Evolutionary conservation across 495 filamentous ascomycete genomes (phyloP), one percentile per base, ranked within the genome.

Genomic region (Aspergillus ostianus): DNA sequence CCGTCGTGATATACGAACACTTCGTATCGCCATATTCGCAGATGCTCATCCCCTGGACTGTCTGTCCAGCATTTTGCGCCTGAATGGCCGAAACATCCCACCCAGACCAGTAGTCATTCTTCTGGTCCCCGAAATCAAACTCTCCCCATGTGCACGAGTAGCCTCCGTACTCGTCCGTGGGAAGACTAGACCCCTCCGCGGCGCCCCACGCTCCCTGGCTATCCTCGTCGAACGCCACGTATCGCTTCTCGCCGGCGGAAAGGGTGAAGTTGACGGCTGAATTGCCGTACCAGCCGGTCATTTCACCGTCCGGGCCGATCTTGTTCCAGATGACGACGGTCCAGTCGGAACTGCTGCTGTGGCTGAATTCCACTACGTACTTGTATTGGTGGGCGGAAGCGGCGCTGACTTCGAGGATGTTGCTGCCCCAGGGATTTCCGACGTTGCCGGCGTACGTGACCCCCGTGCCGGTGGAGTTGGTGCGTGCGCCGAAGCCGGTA

Each of bases 291-390:
- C 75, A 82, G n/a, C 80, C 74, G 45, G 69, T 64, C 60, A 79
- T 61, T 26, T 72, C 67, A 12, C 67, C 71, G 52, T 79, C 75
- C 0, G 72, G 70, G 2, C 75, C 80, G 55, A 75, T 60, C 66
- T 84, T 85, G 72, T 84, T 82, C 83, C 83, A 85, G 64, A 84
- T 52, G 12, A 69, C 68, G 36, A 83, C 72, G 7, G 72, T 78
- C 70, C 78, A 79, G 50, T 48, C 30, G 47, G 53, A 61, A 6
- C 58, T 62, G 51, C 72, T 70, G 41, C 66, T 60, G 46, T 80
- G 79, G 30, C 52, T 65, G 65, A 84, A 77, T 36, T 73, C 72
- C 36, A 70, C 73, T 21, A 81, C 80, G 70, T 82, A 84, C 26
- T 81, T 73, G 66, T 80, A 76, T 1, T 58, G 52, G 17, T 71